Conservation (phyloP, 1,284 basidiomycete genomes). For the Leccinum solheimii region DNA sequence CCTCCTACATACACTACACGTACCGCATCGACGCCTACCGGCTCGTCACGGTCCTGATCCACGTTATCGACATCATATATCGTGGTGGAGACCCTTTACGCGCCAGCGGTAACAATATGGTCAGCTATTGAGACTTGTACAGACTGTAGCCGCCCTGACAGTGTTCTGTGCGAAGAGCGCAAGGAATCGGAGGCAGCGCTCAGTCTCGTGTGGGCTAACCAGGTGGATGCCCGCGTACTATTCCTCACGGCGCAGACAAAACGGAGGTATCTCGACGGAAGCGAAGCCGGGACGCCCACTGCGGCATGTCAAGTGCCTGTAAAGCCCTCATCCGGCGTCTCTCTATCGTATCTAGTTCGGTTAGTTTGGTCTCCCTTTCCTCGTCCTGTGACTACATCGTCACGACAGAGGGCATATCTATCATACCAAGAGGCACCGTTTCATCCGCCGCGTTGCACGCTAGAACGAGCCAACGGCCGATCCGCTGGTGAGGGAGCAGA, state of each 20-base stretch:
- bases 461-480: neutral
- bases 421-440: conserved; percentile 30
- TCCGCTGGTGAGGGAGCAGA: neutral
- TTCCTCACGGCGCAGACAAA: conserved; percentile 51
- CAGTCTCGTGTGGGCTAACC: conserved; percentile 90
- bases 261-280: conserved; percentile 52
- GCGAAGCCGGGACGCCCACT: conserved; percentile 11
- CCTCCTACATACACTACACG: conserved; percentile 61
- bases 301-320: conserved; percentile 2
- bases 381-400: conserved; percentile 74
- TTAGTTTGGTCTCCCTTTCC: conserved; percentile 62
- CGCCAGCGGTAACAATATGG: conserved; percentile 3
- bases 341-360: conserved; percentile 55
- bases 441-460: conserved; percentile 4
- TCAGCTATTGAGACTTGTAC: conserved; percentile 68
- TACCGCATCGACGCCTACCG: conserved; percentile 60
- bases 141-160: conserved; percentile 64
- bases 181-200: conserved; percentile 71
- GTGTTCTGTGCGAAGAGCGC: conserved; percentile 51
- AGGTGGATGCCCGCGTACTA: conserved; percentile 67
- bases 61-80: conserved; percentile 77
- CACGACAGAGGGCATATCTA: conserved; percentile 55
- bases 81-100: conserved; percentile 22
- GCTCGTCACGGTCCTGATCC: conserved; percentile 69
- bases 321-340: conserved; percentile 55